phyloP scores from a whole-genome alignment of 148 eudicot species.

The Cornus florida region DNA sequence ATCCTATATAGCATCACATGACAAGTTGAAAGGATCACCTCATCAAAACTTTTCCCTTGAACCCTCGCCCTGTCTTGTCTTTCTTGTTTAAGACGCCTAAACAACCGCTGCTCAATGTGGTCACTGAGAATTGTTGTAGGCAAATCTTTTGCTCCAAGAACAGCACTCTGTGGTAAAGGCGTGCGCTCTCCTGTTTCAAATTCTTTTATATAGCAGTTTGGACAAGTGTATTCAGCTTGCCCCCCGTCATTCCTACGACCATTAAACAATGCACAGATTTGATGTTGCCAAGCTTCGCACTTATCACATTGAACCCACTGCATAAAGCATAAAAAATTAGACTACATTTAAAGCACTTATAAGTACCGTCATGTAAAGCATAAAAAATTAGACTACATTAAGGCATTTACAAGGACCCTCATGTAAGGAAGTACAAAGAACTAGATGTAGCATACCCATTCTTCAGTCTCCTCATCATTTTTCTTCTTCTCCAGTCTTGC shows the following conservation, averaged over 20 bases:
- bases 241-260: conserved; percentile 93
- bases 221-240: conserved; percentile 73
- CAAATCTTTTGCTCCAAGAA: conserved; percentile 70
- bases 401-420: background rate
- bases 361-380: background rate
- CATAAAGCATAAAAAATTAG: conserved; percentile 26
- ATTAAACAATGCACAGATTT: conserved; percentile 90
- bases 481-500: conserved; percentile 80
- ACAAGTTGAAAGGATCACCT: conserved; percentile 42
- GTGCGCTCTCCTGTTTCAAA: conserved; percentile 56
- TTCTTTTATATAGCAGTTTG: conserved; percentile 59
- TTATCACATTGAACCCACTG: conserved; percentile 99
- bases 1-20: background rate
- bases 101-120: conserved; percentile 58
- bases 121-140: conserved; percentile 70
- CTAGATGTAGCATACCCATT: conserved; percentile 57
- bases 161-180: conserved; percentile 68
- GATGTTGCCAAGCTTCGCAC: conserved; percentile 99
- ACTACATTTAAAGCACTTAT: background rate
- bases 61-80: conserved; percentile 53
- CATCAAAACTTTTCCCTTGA: conserved; percentile 73
- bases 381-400: background rate
- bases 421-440: background rate
- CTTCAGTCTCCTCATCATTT: conserved; percentile 93
- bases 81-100: conserved; percentile 43